Conservation (phyloP, 306 rosid genomes). For the Purshia tridentata region DNA sequence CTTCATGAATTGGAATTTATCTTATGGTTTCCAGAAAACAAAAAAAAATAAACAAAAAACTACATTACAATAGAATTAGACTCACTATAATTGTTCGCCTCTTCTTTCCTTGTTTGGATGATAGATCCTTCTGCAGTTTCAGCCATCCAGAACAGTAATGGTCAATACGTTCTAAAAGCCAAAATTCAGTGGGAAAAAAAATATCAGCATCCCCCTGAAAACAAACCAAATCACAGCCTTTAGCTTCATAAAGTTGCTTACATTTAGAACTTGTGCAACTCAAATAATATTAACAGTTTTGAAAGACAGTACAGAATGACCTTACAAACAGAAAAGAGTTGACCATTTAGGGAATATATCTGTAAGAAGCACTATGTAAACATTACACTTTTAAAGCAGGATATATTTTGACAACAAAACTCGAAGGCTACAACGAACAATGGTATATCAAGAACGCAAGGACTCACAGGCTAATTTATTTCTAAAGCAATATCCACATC, state of each 20-base stretch:
- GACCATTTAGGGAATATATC: background rate
- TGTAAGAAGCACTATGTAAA: background rate
- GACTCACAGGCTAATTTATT: no score
- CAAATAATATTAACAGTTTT: background rate
- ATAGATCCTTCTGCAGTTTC: conserved; percentile 43
- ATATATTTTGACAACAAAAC: no score
- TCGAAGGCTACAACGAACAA: no score
- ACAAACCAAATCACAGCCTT: conserved; percentile 15
- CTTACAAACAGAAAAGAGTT: background rate
- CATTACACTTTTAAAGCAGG: background rate
- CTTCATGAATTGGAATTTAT: background rate
- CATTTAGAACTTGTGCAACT: background rate
- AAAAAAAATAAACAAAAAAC: no score
- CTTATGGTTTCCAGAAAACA: background rate
- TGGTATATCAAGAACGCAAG: no score
- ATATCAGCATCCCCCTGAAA: conserved; percentile 95
- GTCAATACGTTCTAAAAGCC: conserved; percentile 80
- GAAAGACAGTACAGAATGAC: background rate
- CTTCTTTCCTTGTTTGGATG: conserved; percentile 73
- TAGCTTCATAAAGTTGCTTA: background rate
- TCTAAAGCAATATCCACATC: no score
- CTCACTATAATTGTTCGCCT: conserved; percentile 83
- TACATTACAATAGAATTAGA: conserved; percentile 6
- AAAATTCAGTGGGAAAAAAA: conserved; percentile 90
- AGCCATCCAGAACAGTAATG: conserved; percentile 91